phyloP scores from a whole-genome alignment of 208 protist species.

The Balamuthia mandrillaris region DNA sequence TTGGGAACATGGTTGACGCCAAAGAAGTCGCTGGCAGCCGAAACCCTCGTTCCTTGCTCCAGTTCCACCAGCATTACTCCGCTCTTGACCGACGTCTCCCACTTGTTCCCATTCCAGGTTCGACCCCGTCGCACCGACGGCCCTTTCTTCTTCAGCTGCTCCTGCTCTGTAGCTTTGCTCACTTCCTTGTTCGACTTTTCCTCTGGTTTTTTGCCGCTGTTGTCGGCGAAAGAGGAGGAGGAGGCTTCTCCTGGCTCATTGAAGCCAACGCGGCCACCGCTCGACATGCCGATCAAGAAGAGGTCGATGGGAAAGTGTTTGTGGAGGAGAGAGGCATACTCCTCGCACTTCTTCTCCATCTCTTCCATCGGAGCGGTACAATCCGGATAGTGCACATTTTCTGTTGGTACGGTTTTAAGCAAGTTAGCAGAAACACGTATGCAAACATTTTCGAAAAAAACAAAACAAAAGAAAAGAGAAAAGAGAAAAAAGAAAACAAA shows the following conservation, averaged over 20 bases:
- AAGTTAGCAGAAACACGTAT: neutral
- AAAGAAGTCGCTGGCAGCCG: conserved; percentile 65
- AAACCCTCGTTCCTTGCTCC: conserved; percentile 61
- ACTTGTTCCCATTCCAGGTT: neutral
- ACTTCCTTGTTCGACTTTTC: neutral
- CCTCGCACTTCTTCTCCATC: neutral
- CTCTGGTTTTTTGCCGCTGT: neutral
- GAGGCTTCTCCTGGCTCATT: neutral
- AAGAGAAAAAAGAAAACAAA: conserved; percentile 8
- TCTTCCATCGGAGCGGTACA: neutral
- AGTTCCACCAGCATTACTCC: conserved; percentile 48
- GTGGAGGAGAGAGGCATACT: too few species aligned
- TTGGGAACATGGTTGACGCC: conserved; percentile 59
- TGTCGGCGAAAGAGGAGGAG: neutral
- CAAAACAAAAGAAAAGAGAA: conserved; percentile 58
- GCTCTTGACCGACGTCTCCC: neutral
- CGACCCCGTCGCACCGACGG: neutral
- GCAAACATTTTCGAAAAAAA: conserved; percentile 48
- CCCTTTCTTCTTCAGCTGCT: neutral
- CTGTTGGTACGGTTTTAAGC: neutral
- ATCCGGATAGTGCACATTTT: neutral
- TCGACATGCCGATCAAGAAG: neutral
- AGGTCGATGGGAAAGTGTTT: too few species aligned
- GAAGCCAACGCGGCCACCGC: neutral
- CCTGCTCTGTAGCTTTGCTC: neutral